These are phyloP conservation scores for Collybiopsis confluens DNA, from an alignment of 768 basidiomycete species.

Conservation along the genomic window DNA sequence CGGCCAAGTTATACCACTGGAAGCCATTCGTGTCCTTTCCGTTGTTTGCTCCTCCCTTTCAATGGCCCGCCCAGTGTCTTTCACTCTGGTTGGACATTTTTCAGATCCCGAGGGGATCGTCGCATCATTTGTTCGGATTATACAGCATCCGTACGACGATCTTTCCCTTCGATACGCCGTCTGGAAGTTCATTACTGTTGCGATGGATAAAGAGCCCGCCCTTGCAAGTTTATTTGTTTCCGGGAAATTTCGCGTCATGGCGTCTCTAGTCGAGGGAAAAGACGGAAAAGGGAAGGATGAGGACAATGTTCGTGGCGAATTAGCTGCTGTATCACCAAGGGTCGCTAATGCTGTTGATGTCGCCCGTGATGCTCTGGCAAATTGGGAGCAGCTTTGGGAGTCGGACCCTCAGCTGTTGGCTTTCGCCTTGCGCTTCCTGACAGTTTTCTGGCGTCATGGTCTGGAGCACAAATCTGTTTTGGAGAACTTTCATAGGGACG, in stretches of 20 bases:
- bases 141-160: constrained; percentile 80
- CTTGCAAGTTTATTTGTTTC: constrained; percentile 75
- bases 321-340: constrained; percentile 28
- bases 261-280: constrained; percentile 16
- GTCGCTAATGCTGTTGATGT: constrained; percentile 58
- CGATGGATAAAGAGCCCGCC: constrained; percentile 84
- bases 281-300: constrained; percentile 35
- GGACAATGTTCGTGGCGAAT: constrained; percentile 29
- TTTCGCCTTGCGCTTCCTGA: constrained; percentile 70
- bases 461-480: constrained; percentile 65
- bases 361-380: constrained; percentile 59
- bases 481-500: constrained; percentile 49
- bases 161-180: constrained; percentile 64
- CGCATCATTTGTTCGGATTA: constrained; percentile 60
- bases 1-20: constrained; percentile 56
- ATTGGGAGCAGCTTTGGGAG: constrained; percentile 76
- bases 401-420: constrained; percentile 72
- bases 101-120: constrained; percentile 73
- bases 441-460: constrained; percentile 76
- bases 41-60: constrained; percentile 66
- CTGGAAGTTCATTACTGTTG: constrained; percentile 81
- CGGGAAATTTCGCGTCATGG: constrained; percentile 57
- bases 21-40: constrained; percentile 64
- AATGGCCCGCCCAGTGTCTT: constrained; percentile 51
- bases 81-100: constrained; percentile 75